Evolutionary conservation across 2,329 filamentous ascomycete species (phyloP).

Genomic region (Hirsutella thompsonii): DNA sequence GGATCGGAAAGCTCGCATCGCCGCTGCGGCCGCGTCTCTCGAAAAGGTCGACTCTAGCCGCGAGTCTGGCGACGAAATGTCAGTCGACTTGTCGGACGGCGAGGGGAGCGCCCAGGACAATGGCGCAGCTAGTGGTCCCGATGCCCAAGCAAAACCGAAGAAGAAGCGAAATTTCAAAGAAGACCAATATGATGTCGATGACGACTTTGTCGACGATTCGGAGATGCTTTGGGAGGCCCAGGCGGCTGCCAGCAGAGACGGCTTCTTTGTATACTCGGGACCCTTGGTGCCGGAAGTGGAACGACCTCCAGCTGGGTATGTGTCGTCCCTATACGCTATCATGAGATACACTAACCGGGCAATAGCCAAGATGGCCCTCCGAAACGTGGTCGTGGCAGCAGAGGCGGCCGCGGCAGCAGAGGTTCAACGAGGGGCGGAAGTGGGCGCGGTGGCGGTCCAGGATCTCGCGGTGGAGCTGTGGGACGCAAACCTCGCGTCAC

Average conservation of each 20-base stretch:
- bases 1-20: slow-evolving; percentile 77
- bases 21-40: slow-evolving; percentile 73
- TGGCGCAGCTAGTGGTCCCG: slow-evolving; percentile 46
- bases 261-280: slow-evolving; percentile 96
- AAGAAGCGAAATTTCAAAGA: slow-evolving; percentile 73
- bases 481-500: slow-evolving; percentile 74
- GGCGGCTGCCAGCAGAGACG: slow-evolving; percentile 85
- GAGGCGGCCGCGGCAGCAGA: slow-evolving; percentile 41
- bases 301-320: slow-evolving; percentile 48
- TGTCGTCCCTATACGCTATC: slow-evolving; percentile 7
- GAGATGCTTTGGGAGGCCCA: slow-evolving; percentile 93
- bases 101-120: slow-evolving; percentile 87
- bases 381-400: slow-evolving; percentile 49
- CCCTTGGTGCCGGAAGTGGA: slow-evolving; percentile 80
- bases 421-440: slow-evolving; percentile 46
- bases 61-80: slow-evolving; percentile 73
- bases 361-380: slow-evolving; percentile 58
- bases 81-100: slow-evolving; percentile 58
- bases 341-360: slow-evolving; percentile 19
- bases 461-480: slow-evolving; percentile 62
- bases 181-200: slow-evolving; percentile 73
- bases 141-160: slow-evolving; percentile 51
- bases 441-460: slow-evolving; percentile 41
- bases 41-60: slow-evolving; percentile 60
- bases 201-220: slow-evolving; percentile 84